Evolutionary conservation across 768 basidiomycete genomes (phyloP).

Genomic region (Cystofilobasidium ferigula): DNA sequence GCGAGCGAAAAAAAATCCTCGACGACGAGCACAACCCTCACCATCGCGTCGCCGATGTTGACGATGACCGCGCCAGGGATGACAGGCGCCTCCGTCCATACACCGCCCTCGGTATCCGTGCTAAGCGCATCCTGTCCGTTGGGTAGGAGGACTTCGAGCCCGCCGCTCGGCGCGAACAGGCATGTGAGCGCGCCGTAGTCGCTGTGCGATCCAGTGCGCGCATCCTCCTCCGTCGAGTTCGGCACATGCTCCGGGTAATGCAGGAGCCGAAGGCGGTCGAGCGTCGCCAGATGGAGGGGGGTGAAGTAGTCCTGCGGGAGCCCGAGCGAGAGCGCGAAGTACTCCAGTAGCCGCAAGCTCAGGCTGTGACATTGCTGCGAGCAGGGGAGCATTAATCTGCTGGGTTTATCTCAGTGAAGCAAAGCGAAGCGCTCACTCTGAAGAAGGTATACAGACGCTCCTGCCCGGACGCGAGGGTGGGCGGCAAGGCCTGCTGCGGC

Average conservation of each 20-base stretch:
- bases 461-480: constrained; percentile 47
- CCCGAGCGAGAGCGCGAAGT: constrained; percentile 46
- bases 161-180: constrained; percentile 54
- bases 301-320: constrained; percentile 45
- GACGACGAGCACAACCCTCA: background rate
- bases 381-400: too few relatives aligned
- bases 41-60: constrained; percentile 13
- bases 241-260: constrained; percentile 47
- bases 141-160: constrained; percentile 45
- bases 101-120: background rate
- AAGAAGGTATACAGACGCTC: constrained; percentile 45
- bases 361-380: constrained; percentile 42
- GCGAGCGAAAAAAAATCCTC: background rate
- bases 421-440: constrained; percentile 1
- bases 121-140: background rate
- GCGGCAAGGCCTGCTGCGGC: constrained; percentile 47
- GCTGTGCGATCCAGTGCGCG: constrained; percentile 42
- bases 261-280: constrained; percentile 51
- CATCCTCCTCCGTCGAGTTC: constrained; percentile 37
- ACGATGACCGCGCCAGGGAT: constrained; percentile 1
- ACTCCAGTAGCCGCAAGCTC: constrained; percentile 44
- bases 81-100: constrained; percentile 5
- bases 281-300: constrained; percentile 41
- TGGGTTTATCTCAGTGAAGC: too few relatives aligned
- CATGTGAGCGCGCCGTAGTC: constrained; percentile 54